Conservation (phyloP, 2,329 filamentous ascomycete genomes). For the Xylaria sp. region DNA sequence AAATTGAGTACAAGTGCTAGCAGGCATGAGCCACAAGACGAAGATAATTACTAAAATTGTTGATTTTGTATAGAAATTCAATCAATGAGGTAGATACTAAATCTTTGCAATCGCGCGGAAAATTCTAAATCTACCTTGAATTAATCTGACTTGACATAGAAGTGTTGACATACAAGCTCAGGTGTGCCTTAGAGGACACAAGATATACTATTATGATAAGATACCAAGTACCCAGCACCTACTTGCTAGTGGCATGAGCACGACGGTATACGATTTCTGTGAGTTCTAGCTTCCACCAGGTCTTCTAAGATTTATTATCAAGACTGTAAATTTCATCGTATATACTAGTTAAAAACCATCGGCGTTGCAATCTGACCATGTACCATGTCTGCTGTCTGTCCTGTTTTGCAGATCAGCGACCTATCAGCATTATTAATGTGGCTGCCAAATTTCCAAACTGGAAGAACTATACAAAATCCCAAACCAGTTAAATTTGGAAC, state of each 20-base stretch:
- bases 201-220: not conserved
- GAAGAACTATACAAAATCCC: slow-evolving; percentile 82
- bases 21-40: too few relatives aligned
- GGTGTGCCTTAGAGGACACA: too few relatives aligned
- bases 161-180: too few relatives aligned
- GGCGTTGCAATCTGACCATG: not conserved
- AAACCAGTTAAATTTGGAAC: slow-evolving; percentile 89
- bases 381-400: not conserved
- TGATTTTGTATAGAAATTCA: not conserved
- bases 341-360: too few relatives aligned
- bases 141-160: too few relatives aligned
- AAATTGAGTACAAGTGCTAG: too few relatives aligned
- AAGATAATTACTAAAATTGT: too few relatives aligned
- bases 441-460: slow-evolving; percentile 27
- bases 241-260: not conserved
- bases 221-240: not conserved
- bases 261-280: not conserved
- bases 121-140: too few relatives aligned
- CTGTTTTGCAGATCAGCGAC: not conserved
- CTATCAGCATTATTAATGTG: not conserved
- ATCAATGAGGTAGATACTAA: too few relatives aligned
- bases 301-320: not conserved
- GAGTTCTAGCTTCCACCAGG: not conserved
- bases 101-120: too few relatives aligned
- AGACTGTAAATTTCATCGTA: not conserved